Evolutionary conservation across 2,329 filamentous ascomycete genomes (phyloP), one percentile per base, ranked within the genome.

Genomic region (Sclerotinia minor): DNA sequence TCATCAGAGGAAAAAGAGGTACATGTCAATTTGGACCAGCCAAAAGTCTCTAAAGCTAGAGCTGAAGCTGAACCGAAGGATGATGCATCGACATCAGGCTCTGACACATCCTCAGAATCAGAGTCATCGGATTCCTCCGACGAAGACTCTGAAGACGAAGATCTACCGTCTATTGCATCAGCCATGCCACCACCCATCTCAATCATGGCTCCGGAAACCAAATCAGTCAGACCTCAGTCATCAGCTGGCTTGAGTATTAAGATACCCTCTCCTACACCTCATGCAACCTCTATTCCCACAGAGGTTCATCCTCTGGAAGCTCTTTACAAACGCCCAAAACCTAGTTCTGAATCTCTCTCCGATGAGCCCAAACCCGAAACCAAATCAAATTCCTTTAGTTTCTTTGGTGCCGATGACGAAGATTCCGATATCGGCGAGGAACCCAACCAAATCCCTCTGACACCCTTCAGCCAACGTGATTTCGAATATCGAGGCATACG

Each of bases 251-350:
- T 89, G 54, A 83, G 81, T 35, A 85, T 88, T 77, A 83, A 83
- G 73, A 76, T 76, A 57, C 74, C 76, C 15, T 64, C 67, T 26
- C 69, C 72, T 59, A 85, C 86, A 67, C 83, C 13, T 8, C 35
- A 83, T 21, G 79, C 77, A 29, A 82, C 26, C 70, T 78, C 65
- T 81, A 81, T 7, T 80, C 72, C 78, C 63, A 64, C 64, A 45
- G 53, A 54, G 55, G 81, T 97, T 0, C 94, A 98, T 73, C 94
- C 95, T 0, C 84, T 98, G 1, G 94, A 98, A 81, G 92, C 92
- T 0, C 85, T 98, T 2, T 99, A 96, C 83, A 98, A 97, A 80
- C 87, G 87, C 5, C 79, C 86, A 0, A 84, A 86, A 78, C 81
- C 44, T 78, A 64, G 78, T 67, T 47, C 77, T 70, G n/a, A 63